phyloP scores from a whole-genome alignment of 2,329 filamentous ascomycete genomes.

The Epichloe glyceriae region DNA sequence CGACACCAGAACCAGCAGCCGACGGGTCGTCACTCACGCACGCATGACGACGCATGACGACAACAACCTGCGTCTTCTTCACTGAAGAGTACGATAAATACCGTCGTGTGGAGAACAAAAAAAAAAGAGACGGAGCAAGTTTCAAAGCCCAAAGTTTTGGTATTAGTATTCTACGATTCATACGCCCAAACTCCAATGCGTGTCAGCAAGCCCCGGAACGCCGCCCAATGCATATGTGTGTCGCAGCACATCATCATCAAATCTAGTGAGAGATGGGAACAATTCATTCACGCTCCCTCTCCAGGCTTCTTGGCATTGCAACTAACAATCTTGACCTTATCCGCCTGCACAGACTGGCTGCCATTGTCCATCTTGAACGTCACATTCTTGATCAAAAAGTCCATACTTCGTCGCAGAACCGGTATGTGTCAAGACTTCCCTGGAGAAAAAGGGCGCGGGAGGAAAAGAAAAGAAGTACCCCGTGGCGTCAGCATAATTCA shows the following conservation, averaged over 20 bases:
- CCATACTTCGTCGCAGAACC: constrained; percentile 99
- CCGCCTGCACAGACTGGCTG: constrained; percentile 59
- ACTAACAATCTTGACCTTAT: constrained; percentile 97
- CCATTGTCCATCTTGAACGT: constrained; percentile 93
- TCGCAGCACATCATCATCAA: no score
- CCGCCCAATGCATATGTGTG: constrained; percentile 8
- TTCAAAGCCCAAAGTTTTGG: no score
- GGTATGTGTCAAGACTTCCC: constrained; percentile 95
- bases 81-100: no score
- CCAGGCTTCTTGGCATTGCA: constrained; percentile 73
- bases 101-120: neutral
- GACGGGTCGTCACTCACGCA: no score
- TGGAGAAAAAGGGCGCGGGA: constrained; percentile 21
- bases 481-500: neutral
- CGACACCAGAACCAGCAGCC: no score
- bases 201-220: constrained; percentile 5
- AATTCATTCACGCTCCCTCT: constrained; percentile 16
- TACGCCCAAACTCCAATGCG: neutral
- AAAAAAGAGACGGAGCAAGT: no score
- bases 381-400: constrained; percentile 96
- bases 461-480: neutral
- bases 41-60: no score
- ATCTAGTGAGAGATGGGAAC: no score
- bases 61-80: no score
- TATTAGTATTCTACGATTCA: no score